A percentile compares a stretch with the other conserved stretches of the same genome.
These are phyloP conservation scores for Apiospora hydei DNA, from an alignment of 2,329 filamentous ascomycete species.

Conservation along the genomic window DNA sequence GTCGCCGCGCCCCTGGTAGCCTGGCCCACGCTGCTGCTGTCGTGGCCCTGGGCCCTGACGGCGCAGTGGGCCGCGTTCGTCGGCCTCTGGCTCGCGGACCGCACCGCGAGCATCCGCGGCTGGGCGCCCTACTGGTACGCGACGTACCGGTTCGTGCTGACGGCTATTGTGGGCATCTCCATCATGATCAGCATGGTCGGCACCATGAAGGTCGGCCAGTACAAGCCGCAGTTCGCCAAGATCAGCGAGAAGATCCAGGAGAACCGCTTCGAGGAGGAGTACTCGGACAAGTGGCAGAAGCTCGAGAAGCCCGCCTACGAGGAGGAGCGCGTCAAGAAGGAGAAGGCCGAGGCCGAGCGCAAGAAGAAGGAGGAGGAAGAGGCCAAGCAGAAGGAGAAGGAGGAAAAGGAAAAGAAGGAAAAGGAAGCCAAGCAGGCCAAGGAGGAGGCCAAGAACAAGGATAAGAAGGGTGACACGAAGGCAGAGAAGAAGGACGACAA, in stretches of 20 bases:
- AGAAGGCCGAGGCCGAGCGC: slow-evolving; percentile 43
- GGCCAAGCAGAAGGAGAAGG: slow-evolving; percentile 30
- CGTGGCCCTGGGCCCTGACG: slow-evolving; percentile 84
- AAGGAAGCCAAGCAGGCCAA: slow-evolving; percentile 40
- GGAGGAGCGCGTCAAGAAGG: slow-evolving; percentile 49
- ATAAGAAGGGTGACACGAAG: slow-evolving; percentile 35
- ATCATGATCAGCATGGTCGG: slow-evolving; percentile 85
- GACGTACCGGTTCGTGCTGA: slow-evolving; percentile 90
- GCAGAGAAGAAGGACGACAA: slow-evolving; percentile 24
- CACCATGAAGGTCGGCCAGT: slow-evolving; percentile 73
- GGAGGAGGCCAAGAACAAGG: slow-evolving; percentile 37
- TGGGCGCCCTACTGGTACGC: slow-evolving; percentile 88
- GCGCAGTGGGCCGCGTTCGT: slow-evolving; percentile 86
- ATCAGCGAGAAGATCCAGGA: slow-evolving; percentile 49
- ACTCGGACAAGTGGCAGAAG: slow-evolving; percentile 54
- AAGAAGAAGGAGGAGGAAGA: slow-evolving; percentile 43
- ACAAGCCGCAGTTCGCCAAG: slow-evolving; percentile 44
- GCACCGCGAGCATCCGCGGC: slow-evolving; percentile 73
- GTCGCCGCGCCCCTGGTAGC: slow-evolving; percentile 80
- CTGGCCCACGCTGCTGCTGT: slow-evolving; percentile 89
- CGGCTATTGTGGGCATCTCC: slow-evolving; percentile 83
- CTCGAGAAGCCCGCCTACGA: slow-evolving; percentile 42
- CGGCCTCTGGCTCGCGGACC: slow-evolving; percentile 84
- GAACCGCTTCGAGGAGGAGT: slow-evolving; percentile 43
- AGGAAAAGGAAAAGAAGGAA: slow-evolving; percentile 37